Conservation (phyloP, 441 rosid genomes). For the Corymbia calophylla region DNA sequence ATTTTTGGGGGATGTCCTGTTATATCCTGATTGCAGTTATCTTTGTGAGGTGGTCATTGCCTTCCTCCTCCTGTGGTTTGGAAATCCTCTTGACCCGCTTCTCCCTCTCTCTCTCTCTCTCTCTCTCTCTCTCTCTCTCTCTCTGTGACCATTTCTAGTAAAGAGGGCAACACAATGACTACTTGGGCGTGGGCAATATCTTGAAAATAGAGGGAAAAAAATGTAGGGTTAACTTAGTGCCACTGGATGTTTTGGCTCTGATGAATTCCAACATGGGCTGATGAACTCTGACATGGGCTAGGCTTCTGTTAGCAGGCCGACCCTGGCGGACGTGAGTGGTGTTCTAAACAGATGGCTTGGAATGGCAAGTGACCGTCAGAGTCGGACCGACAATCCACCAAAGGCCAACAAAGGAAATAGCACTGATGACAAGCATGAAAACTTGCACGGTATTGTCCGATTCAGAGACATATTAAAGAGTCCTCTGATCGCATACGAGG, state of each 20-base stretch:
- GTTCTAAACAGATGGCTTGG: neutral
- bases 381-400: neutral
- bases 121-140: neutral
- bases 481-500: neutral
- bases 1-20: neutral
- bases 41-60: neutral
- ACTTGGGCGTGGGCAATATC: neutral
- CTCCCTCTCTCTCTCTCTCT: neutral
- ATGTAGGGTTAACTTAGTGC: neutral
- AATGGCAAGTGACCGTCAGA: neutral
- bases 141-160: neutral
- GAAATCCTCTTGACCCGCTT: neutral
- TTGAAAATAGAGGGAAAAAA: neutral
- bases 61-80: neutral
- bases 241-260: neutral
- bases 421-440: neutral
- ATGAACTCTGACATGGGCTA: neutral
- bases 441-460: too few relatives aligned
- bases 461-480: neutral
- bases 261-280: neutral
- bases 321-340: neutral
- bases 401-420: neutral
- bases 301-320: fast-evolving
- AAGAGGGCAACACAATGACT: neutral
- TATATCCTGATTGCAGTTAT: neutral